Base-by-base conservation (phyloP, 2,329 filamentous ascomycete genomes). In the Fusarium oligoseptatum region DNA sequence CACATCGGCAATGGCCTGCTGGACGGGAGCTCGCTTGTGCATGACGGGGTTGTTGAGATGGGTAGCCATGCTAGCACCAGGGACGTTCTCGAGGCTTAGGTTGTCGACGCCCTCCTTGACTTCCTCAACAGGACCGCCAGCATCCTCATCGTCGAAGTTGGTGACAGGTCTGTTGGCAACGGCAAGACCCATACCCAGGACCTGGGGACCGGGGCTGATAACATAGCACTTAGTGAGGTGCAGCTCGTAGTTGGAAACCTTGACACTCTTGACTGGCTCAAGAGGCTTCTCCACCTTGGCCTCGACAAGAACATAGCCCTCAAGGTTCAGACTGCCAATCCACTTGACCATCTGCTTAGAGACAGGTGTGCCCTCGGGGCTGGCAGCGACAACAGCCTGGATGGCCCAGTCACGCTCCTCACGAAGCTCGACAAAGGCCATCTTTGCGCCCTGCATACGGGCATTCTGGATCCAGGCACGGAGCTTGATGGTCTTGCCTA, bases 271-370 rank as follows among this genome's bases (percentile, higher is more conserved):
- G 82, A 98, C 93, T 4, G 94, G 93, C 80, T 97, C 95, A 24
- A 93, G 89, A 0, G 95, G 94, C 85, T 93, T 93, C 87, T 95
- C 90, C 63, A 98, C 92, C 36, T 88, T 86, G 75, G 93, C 97
- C 80, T 97, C 94, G 70, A 98, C 92, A 45, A 92, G 86, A 29
- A 98, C 92, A 77, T 93, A 95, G 77, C 93, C 95, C 87, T 98
- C 96, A 55, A 92, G 88, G 80, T 91, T 93, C 76, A 98, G 85
- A 50, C 87, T 89, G 57, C 90, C 91, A 60, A 93, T 91, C 91
- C 94, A 98, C 86, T 98, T 98, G 81, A 98, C 94, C 96, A 98
- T 98, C 84, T 94, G 95, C 82, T 92, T 92, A 72, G 91, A 93
- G 41, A 95, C 89, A 8, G 85, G 84, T 60, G 85, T 89, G 39